Evolutionary conservation across 2,329 filamentous ascomycete species (phyloP).

Genomic region (Rhynchosporium secalis): DNA sequence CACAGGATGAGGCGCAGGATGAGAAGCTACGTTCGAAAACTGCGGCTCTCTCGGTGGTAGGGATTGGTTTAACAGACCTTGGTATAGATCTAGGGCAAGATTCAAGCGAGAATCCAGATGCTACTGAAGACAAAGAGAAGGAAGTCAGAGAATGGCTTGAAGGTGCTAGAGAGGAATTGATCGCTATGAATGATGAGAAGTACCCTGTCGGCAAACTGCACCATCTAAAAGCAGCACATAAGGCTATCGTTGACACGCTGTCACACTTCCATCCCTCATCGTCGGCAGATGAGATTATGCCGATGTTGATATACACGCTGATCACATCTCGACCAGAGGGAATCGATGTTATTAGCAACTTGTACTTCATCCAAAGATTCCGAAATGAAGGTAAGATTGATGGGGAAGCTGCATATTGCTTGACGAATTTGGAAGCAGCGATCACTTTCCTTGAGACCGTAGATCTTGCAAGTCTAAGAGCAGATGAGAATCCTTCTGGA

Average conservation of each 20-base stretch:
- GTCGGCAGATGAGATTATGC: conserved; percentile 95
- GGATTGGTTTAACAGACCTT: conserved; percentile 83
- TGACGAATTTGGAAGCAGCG: conserved; percentile 93
- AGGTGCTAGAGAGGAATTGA: conserved; percentile 68
- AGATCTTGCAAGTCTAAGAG: conserved; percentile 82
- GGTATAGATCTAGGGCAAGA: conserved; percentile 70
- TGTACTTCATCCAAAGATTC: conserved; percentile 93
- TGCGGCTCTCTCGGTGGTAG: conserved; percentile 84
- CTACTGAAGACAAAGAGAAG: conserved; percentile 58
- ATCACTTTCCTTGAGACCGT: conserved; percentile 95
- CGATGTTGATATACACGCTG: conserved; percentile 92
- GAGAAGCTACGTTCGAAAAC: conserved; percentile 94
- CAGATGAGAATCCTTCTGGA: conserved; percentile 72
- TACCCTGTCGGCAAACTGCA: conserved; percentile 91
- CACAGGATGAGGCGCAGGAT: conserved; percentile 91
- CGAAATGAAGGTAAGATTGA: conserved; percentile 82
- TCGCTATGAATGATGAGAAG: conserved; percentile 80
- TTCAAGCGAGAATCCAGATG: conserved; percentile 54
- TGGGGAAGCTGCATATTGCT: conserved; percentile 91
- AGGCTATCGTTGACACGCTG: conserved; percentile 87
- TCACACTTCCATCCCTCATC: conserved; percentile 71
- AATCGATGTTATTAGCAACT: conserved; percentile 88
- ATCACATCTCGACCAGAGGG: conserved; percentile 86
- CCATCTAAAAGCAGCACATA: conserved; percentile 84
- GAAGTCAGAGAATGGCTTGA: conserved; percentile 74